phyloP scores from a whole-genome alignment of 2,329 filamentous ascomycete species.

The Fusarium sp. region DNA sequence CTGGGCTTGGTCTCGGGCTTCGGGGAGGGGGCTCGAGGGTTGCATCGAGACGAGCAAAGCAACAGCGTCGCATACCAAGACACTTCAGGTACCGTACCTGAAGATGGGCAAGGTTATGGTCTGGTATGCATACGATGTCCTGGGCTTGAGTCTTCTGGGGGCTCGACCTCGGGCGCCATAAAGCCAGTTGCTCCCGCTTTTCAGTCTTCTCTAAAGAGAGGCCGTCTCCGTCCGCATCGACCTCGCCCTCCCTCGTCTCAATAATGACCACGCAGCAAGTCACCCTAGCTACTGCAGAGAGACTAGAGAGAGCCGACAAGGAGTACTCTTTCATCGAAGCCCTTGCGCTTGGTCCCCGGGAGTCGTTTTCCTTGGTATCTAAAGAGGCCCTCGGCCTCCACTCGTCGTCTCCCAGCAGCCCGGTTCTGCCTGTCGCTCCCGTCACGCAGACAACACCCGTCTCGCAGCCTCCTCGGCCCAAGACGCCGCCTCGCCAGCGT shows the following conservation, averaged over 20 bases:
- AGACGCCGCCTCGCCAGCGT: slow-evolving; percentile 24
- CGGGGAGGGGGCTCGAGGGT: background rate
- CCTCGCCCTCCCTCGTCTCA: slow-evolving; percentile 9
- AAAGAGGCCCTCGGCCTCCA: slow-evolving; percentile 42
- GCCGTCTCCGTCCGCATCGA: slow-evolving; percentile 21
- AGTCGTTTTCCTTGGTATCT: slow-evolving; percentile 42
- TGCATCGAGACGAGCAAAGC: too few relatives aligned
- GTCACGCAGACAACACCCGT: background rate
- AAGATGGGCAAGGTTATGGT: background rate
- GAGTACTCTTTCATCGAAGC: slow-evolving; percentile 48
- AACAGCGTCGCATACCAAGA: too few relatives aligned
- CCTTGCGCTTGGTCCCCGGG: slow-evolving; percentile 41
- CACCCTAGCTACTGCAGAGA: slow-evolving; percentile 32
- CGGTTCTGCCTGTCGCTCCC: background rate
- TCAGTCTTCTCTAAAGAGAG: slow-evolving; percentile 29
- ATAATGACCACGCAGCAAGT: slow-evolving; percentile 40
- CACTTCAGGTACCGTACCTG: slow-evolving; percentile 3
- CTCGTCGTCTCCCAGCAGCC: slow-evolving; percentile 21
- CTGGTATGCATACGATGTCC: background rate
- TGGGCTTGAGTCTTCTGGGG: background rate
- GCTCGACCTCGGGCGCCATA: slow-evolving; percentile 36
- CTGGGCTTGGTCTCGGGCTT: slow-evolving; percentile 4
- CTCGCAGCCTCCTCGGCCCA: slow-evolving; percentile 8
- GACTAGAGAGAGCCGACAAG: slow-evolving; percentile 37
- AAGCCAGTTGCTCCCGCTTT: slow-evolving; percentile 39